phyloP scores from a whole-genome alignment of 2,329 filamentous ascomycete genomes.

The Phaeosphaeriaceae sp. region DNA sequence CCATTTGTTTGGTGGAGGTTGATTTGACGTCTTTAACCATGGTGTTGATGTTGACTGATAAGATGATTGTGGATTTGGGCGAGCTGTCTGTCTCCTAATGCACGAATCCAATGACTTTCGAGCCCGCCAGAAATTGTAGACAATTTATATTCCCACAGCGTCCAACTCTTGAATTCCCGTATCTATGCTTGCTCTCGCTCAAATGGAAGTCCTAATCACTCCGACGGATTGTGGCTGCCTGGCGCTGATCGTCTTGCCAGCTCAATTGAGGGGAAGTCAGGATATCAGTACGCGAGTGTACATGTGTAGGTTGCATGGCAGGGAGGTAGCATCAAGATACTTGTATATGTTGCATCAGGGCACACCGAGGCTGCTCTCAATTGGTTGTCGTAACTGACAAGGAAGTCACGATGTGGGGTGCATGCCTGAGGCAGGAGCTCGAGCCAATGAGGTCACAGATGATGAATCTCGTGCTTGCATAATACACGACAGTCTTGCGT shows the following conservation, averaged over 20 bases:
- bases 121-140: background rate
- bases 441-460: constrained; percentile 27
- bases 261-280: constrained; percentile 12
- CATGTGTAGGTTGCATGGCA: constrained; percentile 1
- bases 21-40: background rate
- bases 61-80: background rate
- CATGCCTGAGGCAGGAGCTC: constrained; percentile 6
- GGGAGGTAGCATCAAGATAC: constrained; percentile 21
- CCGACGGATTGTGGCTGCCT: constrained; percentile 6
- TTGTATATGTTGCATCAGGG: constrained; percentile 32
- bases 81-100: background rate
- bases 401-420: constrained; percentile 20
- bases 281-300: background rate
- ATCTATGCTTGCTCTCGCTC: background rate
- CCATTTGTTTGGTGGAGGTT: constrained; percentile 1
- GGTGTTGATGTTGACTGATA: no score
- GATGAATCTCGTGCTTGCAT: constrained; percentile 19
- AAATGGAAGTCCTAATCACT: background rate
- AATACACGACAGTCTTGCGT: background rate
- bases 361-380: background rate
- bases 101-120: background rate
- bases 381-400: constrained; percentile 7
- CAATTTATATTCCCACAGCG: background rate
- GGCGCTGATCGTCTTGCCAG: background rate
- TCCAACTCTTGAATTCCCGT: background rate